phyloP scores from a whole-genome alignment of 495 filamentous ascomycete genomes.

The Lophiostoma macrostomum region DNA sequence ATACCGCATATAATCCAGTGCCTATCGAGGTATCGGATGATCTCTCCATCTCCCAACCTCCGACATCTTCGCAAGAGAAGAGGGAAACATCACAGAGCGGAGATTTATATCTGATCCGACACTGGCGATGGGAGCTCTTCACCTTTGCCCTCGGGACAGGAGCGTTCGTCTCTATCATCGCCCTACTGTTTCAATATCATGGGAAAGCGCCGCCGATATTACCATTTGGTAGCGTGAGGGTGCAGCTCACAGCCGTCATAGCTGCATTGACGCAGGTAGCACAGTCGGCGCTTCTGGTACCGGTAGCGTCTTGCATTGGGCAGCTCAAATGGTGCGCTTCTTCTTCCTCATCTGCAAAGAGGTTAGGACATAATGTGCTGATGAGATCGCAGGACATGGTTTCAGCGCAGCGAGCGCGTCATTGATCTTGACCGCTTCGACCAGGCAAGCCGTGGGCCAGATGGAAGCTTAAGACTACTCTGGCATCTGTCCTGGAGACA shows the following conservation, averaged over 20 bases:
- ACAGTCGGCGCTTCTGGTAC: background rate
- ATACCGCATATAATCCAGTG: too few species aligned
- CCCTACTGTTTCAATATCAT: background rate
- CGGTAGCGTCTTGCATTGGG: background rate
- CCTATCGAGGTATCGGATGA: too few species aligned
- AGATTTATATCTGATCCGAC: background rate
- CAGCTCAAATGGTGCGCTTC: slow-evolving; percentile 2
- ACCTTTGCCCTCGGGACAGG: background rate
- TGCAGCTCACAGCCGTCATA: slow-evolving; percentile 1
- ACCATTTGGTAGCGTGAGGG: background rate
- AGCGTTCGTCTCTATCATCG: background rate
- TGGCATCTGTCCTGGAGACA: background rate
- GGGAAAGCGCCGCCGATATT: background rate
- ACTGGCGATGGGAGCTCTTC: slow-evolving; percentile 1
- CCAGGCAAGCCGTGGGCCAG: background rate
- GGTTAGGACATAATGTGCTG: background rate
- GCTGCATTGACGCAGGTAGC: slow-evolving; percentile 4
- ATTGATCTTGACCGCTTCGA: slow-evolving; percentile 2
- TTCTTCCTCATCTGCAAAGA: background rate
- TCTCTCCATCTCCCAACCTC: too few species aligned
- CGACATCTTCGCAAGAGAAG: too few species aligned
- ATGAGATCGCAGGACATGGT: background rate
- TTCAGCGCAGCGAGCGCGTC: background rate
- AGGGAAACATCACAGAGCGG: too few species aligned
- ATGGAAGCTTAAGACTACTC: background rate